These are phyloP conservation scores for Mycosarcoma maydis DNA, from an alignment of 1,284 basidiomycete species.

Conservation along the genomic window DNA sequence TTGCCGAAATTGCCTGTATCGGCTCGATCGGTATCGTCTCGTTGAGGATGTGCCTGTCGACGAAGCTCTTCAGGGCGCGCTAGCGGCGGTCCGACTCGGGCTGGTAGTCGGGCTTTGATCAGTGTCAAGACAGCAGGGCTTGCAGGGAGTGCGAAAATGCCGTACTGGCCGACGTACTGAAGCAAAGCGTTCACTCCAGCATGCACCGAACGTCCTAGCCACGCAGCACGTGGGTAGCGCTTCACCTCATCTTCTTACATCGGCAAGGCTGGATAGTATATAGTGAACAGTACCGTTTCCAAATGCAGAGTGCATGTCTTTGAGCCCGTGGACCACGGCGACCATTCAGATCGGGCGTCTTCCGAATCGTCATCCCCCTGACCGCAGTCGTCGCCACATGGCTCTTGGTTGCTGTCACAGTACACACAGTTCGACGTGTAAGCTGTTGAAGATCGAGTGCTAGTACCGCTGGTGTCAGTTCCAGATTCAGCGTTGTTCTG, in stretches of 20 bases:
- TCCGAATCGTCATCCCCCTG: conserved; percentile 8
- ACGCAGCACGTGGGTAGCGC: conserved; percentile 35
- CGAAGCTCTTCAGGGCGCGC: conserved; percentile 41
- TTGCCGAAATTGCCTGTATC: conserved; percentile 40
- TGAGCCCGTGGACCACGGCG: conserved; percentile 30
- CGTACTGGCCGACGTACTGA: conserved; percentile 58
- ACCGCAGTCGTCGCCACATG: neutral
- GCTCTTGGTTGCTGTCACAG: neutral
- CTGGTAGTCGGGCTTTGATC: conserved; percentile 30
- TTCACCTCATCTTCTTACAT: conserved; percentile 20
- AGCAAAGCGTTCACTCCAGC: conserved; percentile 40
- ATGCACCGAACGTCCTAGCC: conserved; percentile 54
- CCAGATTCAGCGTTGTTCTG: neutral
- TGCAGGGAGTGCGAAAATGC: conserved; percentile 38
- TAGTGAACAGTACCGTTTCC: conserved; percentile 56
- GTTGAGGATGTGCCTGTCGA: conserved; percentile 3
- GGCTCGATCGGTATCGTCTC: conserved; percentile 9
- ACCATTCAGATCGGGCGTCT: conserved; percentile 13
- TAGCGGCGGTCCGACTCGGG: conserved; percentile 44
- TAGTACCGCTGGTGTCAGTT: neutral
- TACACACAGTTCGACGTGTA: no score
- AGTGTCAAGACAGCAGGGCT: conserved; percentile 49
- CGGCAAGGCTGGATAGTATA: conserved; percentile 51
- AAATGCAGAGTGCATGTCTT: conserved; percentile 52
- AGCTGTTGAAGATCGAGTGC: neutral